Evolutionary conservation across 2,329 filamentous ascomycete species (phyloP).

Genomic region (Sporothrix phasma): DNA sequence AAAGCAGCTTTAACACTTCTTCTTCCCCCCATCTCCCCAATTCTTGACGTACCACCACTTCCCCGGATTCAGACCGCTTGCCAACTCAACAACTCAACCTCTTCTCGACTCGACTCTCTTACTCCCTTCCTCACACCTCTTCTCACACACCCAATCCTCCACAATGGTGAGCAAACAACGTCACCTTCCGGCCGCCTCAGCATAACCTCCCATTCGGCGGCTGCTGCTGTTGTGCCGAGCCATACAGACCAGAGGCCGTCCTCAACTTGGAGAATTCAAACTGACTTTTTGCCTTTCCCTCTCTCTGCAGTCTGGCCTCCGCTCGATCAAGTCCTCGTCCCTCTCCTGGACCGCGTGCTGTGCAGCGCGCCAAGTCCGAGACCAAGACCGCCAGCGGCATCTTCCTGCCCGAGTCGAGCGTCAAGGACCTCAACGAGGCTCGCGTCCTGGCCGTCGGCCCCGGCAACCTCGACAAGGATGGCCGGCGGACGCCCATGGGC

Average conservation of each 20-base stretch:
- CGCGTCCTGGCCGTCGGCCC: conserved; percentile 93
- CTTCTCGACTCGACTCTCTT: not conserved
- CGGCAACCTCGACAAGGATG: conserved; percentile 76
- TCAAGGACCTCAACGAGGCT: conserved; percentile 98
- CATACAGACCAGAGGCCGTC: not conserved
- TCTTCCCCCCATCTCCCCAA: not conserved
- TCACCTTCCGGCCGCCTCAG: not conserved
- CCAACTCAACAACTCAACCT: not conserved
- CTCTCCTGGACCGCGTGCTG: conserved; percentile 94
- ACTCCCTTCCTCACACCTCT: not conserved
- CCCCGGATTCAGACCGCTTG: not conserved
- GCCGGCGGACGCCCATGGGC: conserved; percentile 76
- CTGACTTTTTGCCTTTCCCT: not conserved
- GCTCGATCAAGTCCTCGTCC: conserved; percentile 92
- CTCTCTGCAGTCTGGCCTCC: conserved; percentile 54
- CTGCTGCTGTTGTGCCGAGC: not conserved
- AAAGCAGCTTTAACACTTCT: conserved; percentile 10
- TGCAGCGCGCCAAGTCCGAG: conserved; percentile 96
- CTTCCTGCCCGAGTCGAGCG: conserved; percentile 91
- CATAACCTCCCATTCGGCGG: not conserved
- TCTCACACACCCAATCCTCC: not conserved
- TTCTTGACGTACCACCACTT: not conserved
- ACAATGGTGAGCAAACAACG: conserved; percentile 21
- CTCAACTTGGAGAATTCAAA: not conserved
- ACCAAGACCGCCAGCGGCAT: conserved; percentile 93